A percentile compares a stretch with the other conserved stretches of the same genome.
These are phyloP conservation scores for Mortierella antarctica DNA, from an alignment of 192 early-diverging fungal genomes.

Conservation along the genomic window DNA sequence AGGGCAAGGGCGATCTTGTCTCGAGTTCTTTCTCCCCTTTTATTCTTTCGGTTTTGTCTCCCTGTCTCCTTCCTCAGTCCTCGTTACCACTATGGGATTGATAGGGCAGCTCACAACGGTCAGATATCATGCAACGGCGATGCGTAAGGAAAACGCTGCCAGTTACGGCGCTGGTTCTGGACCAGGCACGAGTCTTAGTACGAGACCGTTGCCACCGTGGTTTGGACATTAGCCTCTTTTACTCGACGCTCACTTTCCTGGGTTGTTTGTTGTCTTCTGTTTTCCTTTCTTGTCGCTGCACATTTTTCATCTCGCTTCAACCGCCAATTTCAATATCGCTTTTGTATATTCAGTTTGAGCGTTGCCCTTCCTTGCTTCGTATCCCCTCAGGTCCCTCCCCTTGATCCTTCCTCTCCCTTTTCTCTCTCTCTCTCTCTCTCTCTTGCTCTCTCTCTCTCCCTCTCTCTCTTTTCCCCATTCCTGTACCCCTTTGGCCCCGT, in stretches of 20 bases:
- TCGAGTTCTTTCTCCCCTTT: too few species aligned
- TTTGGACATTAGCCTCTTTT: too few species aligned
- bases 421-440: not conserved
- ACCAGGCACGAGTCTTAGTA: too few species aligned
- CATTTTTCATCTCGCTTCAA: not conserved
- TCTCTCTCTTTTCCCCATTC: not conserved
- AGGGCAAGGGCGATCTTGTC: too few species aligned
- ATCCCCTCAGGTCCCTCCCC: not conserved
- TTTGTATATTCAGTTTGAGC: not conserved
- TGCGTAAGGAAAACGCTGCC: too few species aligned
- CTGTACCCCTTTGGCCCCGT: not conserved
- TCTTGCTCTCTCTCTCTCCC: constrained; percentile 1
- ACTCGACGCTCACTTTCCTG: too few species aligned
- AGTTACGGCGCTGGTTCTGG: too few species aligned
- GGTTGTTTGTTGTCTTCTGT: too few species aligned
- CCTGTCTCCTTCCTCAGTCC: not conserved
- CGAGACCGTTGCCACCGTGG: too few species aligned
- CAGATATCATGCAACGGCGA: too few species aligned
- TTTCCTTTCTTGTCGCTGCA: too few species aligned
- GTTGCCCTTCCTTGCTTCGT: not conserved
- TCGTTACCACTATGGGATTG: not conserved
- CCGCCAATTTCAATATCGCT: not conserved
- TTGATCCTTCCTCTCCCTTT: not conserved
- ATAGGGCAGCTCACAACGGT: too few species aligned
- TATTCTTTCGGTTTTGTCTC: not conserved